A percentile compares a stretch with the other conserved stretches of the same genome.
phyloP scores from a whole-genome alignment of 257 asterid genomes.

The Paulownia fortunei region DNA sequence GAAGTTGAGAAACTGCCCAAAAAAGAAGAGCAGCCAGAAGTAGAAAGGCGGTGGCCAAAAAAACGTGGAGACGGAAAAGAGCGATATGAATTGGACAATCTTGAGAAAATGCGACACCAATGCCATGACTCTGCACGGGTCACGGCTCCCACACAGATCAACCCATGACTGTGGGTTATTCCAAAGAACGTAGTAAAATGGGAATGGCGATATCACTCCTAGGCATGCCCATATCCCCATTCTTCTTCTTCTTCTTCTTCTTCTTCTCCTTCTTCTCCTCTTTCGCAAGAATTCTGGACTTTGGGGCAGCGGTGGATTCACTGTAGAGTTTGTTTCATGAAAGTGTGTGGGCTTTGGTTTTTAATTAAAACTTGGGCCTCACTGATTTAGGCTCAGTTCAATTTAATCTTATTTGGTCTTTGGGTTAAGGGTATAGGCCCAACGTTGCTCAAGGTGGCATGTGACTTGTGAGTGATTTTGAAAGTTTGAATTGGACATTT shows the following conservation, averaged over 20 bases:
- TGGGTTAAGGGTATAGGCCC: no score
- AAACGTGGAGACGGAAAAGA: slow-evolving; percentile 68
- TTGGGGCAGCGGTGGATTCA: slow-evolving; percentile 22
- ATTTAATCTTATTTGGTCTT: background rate
- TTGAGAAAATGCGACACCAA: slow-evolving; percentile 72
- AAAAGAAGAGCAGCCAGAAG: slow-evolving; percentile 81
- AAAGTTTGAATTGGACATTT: no score
- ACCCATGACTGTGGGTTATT: slow-evolving; percentile 82
- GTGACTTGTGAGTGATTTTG: no score
- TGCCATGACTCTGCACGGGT: slow-evolving; percentile 82
- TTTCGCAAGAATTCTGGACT: background rate
- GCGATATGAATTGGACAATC: slow-evolving; percentile 67
- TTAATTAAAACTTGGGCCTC: background rate
- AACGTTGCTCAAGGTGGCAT: no score
- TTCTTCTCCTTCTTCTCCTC: slow-evolving; percentile 27
- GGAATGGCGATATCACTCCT: slow-evolving; percentile 86
- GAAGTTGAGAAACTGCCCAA: slow-evolving; percentile 91
- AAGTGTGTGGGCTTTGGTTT: background rate
- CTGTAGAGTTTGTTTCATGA: background rate
- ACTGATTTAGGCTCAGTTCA: background rate
- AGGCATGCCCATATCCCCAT: slow-evolving; percentile 78
- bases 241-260: slow-evolving; percentile 12
- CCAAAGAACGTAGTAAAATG: slow-evolving; percentile 89
- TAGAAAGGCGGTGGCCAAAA: slow-evolving; percentile 95
- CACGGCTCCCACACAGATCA: slow-evolving; percentile 80